Evolutionary conservation across 306 rosid species (phyloP).

Genomic region (Hippophae tibetana): DNA sequence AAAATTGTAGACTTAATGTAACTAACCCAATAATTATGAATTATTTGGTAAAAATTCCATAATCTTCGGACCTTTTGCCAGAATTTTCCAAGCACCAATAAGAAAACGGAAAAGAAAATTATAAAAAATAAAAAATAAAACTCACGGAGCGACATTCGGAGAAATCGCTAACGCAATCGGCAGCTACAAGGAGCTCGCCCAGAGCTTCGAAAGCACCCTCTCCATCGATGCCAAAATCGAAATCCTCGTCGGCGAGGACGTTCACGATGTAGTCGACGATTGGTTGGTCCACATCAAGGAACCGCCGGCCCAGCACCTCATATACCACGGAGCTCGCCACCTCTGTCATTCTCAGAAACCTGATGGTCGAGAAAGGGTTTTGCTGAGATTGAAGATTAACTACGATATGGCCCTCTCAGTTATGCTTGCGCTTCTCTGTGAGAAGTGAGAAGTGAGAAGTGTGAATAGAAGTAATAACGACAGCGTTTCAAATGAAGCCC

Average conservation of each 20-base stretch:
- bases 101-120: too few relatives aligned
- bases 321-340: slow-evolving; percentile 89
- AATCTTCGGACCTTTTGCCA: too few relatives aligned
- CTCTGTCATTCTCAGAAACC: slow-evolving; percentile 53
- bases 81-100: slow-evolving; percentile 5
- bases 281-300: slow-evolving; percentile 75
- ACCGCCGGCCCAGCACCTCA: slow-evolving; percentile 63
- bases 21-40: too few relatives aligned
- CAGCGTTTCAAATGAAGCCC: too few relatives aligned
- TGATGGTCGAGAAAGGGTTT: too few relatives aligned
- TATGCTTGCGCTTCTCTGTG: too few relatives aligned
- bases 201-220: slow-evolving; percentile 84
- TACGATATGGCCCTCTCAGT: too few relatives aligned
- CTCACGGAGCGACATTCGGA: slow-evolving; percentile 77
- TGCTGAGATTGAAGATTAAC: too few relatives aligned
- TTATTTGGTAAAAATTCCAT: too few relatives aligned
- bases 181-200: slow-evolving; percentile 85
- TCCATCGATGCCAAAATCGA: slow-evolving; percentile 85
- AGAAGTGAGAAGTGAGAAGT: too few relatives aligned
- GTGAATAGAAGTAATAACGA: too few relatives aligned
- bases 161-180: slow-evolving; percentile 66
- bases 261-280: slow-evolving; percentile 80
- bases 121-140: slow-evolving; percentile 1
- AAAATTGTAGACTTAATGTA: too few relatives aligned
- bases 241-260: slow-evolving; percentile 97